Base-by-base conservation (phyloP, 2,329 filamentous ascomycete species). In the Chalara sp. region DNA sequence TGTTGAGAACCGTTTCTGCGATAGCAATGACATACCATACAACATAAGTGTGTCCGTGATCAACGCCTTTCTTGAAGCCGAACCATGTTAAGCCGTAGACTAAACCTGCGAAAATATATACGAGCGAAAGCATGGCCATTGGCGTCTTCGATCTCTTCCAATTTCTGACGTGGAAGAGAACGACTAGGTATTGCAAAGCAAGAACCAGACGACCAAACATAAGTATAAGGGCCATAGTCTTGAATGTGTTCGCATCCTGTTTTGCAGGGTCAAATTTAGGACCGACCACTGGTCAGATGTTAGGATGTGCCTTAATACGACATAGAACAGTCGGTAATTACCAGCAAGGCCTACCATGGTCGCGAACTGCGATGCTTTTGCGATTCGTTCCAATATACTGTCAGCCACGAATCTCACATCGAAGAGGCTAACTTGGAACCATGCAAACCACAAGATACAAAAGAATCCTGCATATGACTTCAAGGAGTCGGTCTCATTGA, bases 341-440 rank as follows among this genome's bases (percentile, higher is more conserved):
- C 32, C 47, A 3, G 78, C 76, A 56, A 61, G 44, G n/a, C 58
- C 61, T 35, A 61, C 70, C 75, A 82, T 81, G 30, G 75, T 69
- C 8, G 70, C 75, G 30, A 82, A 73, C 53, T 81, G 77, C 7
- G 75, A 46, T 3, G 71, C 73, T 56, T 80, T 81, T 55, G 71
- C 76, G 33, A 72, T 53, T 32, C 79, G 69, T 56, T 80, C 77
- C 55, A 80, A 74, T 13, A 80, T 65, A 28, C 71, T 75, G 59
- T 83, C 79, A 42, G 72, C 65, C 3, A 73, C 72, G 59, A 82
- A 82, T 3, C 79, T 74, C 29, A 81, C 72, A 61, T 83, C 79
- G 60, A 77, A 80, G 1, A 82, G 65, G 11, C 73, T 75, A 45
- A 79, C 74, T 61, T 81, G 78, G 47, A 79, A 71, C 79, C 79